These are phyloP conservation scores for Fusarium nurragi DNA, from an alignment of 2,329 filamentous ascomycete species.

Conservation along the genomic window DNA sequence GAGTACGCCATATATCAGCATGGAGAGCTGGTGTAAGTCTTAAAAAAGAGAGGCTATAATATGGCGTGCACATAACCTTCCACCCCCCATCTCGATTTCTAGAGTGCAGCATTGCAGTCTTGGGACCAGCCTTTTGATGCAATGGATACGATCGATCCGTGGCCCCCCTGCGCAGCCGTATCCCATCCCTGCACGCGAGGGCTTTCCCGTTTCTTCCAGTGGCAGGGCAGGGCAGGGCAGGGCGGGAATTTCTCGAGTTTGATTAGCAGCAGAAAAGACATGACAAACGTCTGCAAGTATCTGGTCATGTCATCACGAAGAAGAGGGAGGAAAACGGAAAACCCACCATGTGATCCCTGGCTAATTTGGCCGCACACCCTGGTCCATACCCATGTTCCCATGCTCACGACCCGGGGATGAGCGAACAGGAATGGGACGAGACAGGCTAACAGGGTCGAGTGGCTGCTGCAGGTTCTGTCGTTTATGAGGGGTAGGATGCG, in stretches of 20 bases:
- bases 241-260: slow-evolving; percentile 25
- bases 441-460: slow-evolving; percentile 2
- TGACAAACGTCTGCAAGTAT: slow-evolving; percentile 1
- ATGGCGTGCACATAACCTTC: slow-evolving; percentile 6
- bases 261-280: slow-evolving; percentile 9
- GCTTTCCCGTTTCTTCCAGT: slow-evolving; percentile 4
- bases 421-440: slow-evolving; percentile 27
- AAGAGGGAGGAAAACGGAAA: neutral
- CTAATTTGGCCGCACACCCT: slow-evolving; percentile 30
- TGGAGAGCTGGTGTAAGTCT: slow-evolving; percentile 1
- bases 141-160: slow-evolving; percentile 26
- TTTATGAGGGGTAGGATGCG: slow-evolving; percentile 25
- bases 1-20: neutral
- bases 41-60: neutral
- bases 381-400: neutral
- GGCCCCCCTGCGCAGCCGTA: slow-evolving; percentile 23
- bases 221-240: neutral
- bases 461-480: slow-evolving; percentile 19
- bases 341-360: slow-evolving; percentile 30
- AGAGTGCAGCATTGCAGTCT: slow-evolving; percentile 7
- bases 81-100: slow-evolving; percentile 7
- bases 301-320: neutral
- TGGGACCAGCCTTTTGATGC: slow-evolving; percentile 12
- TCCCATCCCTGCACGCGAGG: slow-evolving; percentile 26
- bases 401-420: slow-evolving; percentile 28